These are phyloP conservation scores for Phaseolus coccineus DNA, from an alignment of 331 rosid species.

Conservation along the genomic window DNA sequence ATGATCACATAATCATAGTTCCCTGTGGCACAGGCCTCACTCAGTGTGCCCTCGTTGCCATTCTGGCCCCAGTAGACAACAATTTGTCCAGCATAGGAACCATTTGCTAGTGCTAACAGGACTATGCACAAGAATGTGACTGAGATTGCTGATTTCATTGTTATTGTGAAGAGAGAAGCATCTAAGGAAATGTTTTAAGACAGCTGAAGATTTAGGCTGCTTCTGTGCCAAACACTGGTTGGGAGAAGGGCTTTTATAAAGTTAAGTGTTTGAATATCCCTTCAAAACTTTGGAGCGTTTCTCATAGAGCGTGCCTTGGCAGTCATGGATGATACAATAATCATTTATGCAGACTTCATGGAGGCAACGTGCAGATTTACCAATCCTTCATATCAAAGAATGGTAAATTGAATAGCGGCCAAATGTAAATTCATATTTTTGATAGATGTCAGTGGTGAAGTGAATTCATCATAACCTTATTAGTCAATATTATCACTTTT, in stretches of 20 bases:
- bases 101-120: background rate
- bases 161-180: slow-evolving; percentile 29
- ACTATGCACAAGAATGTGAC: background rate
- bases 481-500: background rate
- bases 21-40: background rate
- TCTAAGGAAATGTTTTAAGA: background rate
- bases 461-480: too few relatives aligned
- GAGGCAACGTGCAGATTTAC: slow-evolving; percentile 5
- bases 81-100: background rate
- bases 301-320: slow-evolving; percentile 17
- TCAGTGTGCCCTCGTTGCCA: background rate
- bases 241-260: slow-evolving; percentile 12
- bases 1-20: slow-evolving; percentile 5
- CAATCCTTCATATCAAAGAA: slow-evolving; percentile 6
- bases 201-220: background rate
- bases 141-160: background rate
- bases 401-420: slow-evolving; percentile 19
- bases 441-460: background rate
- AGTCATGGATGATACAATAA: background rate
- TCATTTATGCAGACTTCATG: background rate
- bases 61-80: slow-evolving; percentile 11
- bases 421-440: background rate
- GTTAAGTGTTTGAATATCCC: background rate
- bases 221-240: background rate
- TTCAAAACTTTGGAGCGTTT: background rate